Evolutionary conservation across 192 early-diverging fungal species (phyloP), one percentile per base, ranked within the genome.

Genomic region (Coemansia sp.): DNA sequence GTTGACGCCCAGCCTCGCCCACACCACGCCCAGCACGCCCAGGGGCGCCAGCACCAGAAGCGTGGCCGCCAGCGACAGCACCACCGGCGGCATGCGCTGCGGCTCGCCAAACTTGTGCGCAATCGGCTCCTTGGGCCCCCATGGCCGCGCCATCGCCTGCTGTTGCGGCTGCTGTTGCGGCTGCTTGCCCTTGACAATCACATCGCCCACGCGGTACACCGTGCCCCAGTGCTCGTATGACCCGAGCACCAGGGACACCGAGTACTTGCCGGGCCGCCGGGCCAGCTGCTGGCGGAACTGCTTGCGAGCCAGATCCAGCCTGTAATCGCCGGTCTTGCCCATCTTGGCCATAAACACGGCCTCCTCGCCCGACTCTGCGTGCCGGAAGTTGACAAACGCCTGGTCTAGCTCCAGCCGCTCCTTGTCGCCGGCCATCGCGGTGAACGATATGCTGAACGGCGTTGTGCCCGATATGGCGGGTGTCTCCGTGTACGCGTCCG

Each of bases 1-100:
- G 15, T 67, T 70, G 41, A 66, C 73, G 50, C 73, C 73, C 36
- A 77, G 43, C 25, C 55, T 25, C n/a, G 32, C 38, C 73, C 73
- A 77, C 43, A 13, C 55, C 29, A 7, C 53, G 15, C 51, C 19
- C 44, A 77, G 55, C 23, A 5, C 62, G 8, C 41, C 49, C 40
- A 69, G 55, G 26, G 62, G 62, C 37, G 26, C 63, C 40, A 30
- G 58, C 20, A 32, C 47, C 20, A 62, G 34, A 25, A 25, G 50
- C 0, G 67, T 43, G 44, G 70, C 69, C 32, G 44, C 54, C 45
- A 70, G 38, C 39, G 73, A 77, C 17, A 77, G 46, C 9, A 42
- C 48, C 26, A 37, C 46, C 13, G 37, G 64, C 25, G 67, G 62
- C 67, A 66, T 77, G 30, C 42, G 45, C 51, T 77, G 73, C 40